Evolutionary conservation across 768 basidiomycete species (phyloP).

Genomic region (Termitomyces sp.): DNA sequence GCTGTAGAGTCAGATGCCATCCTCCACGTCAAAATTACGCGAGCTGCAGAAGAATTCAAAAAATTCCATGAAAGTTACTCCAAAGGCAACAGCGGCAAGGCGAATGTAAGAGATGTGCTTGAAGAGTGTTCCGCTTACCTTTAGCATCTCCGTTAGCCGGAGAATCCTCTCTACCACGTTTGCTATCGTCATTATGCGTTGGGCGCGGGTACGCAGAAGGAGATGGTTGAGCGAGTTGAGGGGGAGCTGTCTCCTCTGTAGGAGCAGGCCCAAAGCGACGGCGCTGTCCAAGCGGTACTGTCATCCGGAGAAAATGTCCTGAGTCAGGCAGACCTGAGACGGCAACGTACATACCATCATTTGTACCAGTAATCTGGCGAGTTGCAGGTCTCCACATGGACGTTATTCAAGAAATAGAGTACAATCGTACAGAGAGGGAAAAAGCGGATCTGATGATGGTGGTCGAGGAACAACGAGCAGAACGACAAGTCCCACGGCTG

Average conservation of each 20-base stretch:
- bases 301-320: conserved; percentile 12
- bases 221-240: conserved; percentile 84
- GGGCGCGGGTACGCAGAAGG: conserved; percentile 81
- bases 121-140: conserved; percentile 57
- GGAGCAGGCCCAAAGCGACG: conserved; percentile 91
- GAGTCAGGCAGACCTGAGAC: conserved; percentile 8
- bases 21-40: conserved; percentile 19
- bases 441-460: conserved; percentile 24
- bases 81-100: conserved; percentile 13
- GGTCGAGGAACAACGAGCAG: conserved; percentile 26
- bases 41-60: conserved; percentile 17
- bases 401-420: conserved; percentile 32
- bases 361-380: conserved; percentile 87
- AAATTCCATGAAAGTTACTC: conserved; percentile 17
- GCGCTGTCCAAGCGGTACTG: conserved; percentile 80
- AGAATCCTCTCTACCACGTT: conserved; percentile 67
- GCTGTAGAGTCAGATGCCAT: conserved; percentile 30
- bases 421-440: conserved; percentile 16
- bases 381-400: conserved; percentile 89
- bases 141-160: conserved; percentile 56
- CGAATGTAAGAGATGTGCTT: conserved; percentile 4
- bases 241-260: conserved; percentile 74
- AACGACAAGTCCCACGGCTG: conserved; percentile 12
- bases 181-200: conserved; percentile 48
- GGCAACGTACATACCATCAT: conserved; percentile 66